Percentiles rank a stretch among this genome's conserved stretches.
Evolutionary conservation across 352 stramenopile genomes (phyloP).

Genomic region (Pythium guiyangense): DNA sequence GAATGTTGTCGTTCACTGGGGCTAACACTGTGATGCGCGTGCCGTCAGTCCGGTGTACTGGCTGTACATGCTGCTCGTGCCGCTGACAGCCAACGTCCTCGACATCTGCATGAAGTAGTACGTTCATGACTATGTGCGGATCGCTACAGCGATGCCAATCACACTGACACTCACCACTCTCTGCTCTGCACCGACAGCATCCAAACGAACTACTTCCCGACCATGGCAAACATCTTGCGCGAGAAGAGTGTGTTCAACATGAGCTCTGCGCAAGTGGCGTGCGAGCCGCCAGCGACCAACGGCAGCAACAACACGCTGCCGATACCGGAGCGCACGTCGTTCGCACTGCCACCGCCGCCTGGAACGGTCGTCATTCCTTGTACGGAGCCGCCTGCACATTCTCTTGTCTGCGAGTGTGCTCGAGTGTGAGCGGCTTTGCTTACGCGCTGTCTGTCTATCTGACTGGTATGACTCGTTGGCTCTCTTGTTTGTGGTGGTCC

Average conservation of each 20-base stretch:
- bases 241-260: slow-evolving; percentile 46
- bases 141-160: background rate
- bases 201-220: slow-evolving; percentile 61
- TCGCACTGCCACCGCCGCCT: slow-evolving; percentile 7
- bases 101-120: slow-evolving; percentile 74
- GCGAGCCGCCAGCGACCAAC: slow-evolving; percentile 16
- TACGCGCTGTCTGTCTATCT: background rate
- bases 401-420: slow-evolving; percentile 6
- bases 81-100: slow-evolving; percentile 49
- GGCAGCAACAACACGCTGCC: slow-evolving; percentile 4
- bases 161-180: background rate
- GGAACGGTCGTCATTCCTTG: slow-evolving; percentile 22
- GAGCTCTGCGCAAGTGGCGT: slow-evolving; percentile 38
- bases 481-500: slow-evolving; percentile 12
- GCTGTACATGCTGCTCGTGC: slow-evolving; percentile 59
- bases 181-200: slow-evolving; percentile 23
- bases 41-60: slow-evolving; percentile 52
- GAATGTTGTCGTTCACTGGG: slow-evolving; percentile 1
- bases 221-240: slow-evolving; percentile 57
- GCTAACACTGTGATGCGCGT: background rate
- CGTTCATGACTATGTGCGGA: slow-evolving; percentile 4
- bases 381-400: slow-evolving; percentile 12
- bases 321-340: slow-evolving; percentile 7
- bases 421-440: too few relatives aligned
- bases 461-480: background rate